Base-by-base conservation (phyloP, 225 moss, liverwort and hornwort genomes). In the Physcomitrellopsis africana region DNA sequence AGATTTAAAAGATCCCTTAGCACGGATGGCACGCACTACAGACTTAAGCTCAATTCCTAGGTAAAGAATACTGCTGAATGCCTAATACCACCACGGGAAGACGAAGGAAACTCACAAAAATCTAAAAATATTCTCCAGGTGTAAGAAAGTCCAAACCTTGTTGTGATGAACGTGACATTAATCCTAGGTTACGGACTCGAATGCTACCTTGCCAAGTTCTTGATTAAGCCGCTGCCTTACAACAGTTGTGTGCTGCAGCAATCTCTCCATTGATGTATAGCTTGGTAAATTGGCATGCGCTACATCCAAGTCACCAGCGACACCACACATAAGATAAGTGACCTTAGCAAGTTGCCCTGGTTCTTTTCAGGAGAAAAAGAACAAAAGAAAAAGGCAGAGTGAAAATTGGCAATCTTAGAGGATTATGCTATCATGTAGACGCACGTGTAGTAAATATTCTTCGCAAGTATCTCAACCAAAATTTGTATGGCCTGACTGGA, bases 271-370 rank as follows among this genome's bases (percentile, higher is more conserved):
- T 64, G 96, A 90, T 24, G 96, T 93, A 51, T 90, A 92, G 80
- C 92, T 92, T 66, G 96, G 96, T 75, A 93, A 83, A 71, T 96
- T 90, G 41, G 92, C 93, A 81, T 92, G 96, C 15, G 89, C 96
- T 96, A 83, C 59, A 76, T 54, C 22, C 23, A 32, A 85, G 76
- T 87, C 61, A 65, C 19, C 18, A 80, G 41, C 20, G 52, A 19
- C 73, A 58, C 11, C 11, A 60, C 16, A 60, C 11, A 37, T 37
- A 7, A 37, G 32, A 2, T 37, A 37, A 37, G 32, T 37, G 60
- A 37, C 13, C 18, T 23, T 11, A 26, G 24, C 58, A 58, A 58
- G 22, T 13, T 58, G 15, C 22, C 13, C 63, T 26, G 19, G 43
- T 63, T 12, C 43, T 66, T 12, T 14, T 20, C 22, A 15, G 10